Base-by-base conservation (phyloP, 805 yeast species). In the Torulaspora quercuum region DNA sequence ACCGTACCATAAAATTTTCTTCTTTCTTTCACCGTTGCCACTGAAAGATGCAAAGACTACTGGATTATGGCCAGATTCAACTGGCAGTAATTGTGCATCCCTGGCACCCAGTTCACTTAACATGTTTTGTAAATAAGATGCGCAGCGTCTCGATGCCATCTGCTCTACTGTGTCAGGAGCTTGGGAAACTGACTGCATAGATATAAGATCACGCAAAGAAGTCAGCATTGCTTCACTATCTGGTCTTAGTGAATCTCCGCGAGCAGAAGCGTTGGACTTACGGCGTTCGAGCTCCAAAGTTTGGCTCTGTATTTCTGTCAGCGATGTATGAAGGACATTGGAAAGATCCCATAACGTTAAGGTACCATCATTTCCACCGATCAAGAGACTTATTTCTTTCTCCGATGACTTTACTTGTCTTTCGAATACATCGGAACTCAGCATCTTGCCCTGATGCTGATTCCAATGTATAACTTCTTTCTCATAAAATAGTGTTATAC, bases 111-210 rank as follows among this genome's bases (percentile, higher is more conserved):
- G 66, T 24, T 67, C 71, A 33, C 75, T 70, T 37, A 87, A 69
- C 12, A 88, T 62, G 39, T 73, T 71, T 24, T 76, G 70, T 35
- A 92, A 59, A 45, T 72, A 83, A 21, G 80, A 76, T 2, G 97
- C 96, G 64, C 97, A 90, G 27, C 82, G 76, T 41, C 97, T 74
- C 3, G 90, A 81, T 25, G 88, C 94, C 54, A 87, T 69, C 53
- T 73, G 78, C 20, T 69, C 57, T n/a, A 45, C 37, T 6, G 53
- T 50, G 20, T 75, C 75, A 1, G 86, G 86, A 26, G 69, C 70
- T 48, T 81, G 82, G 5, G 95, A 84, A 7, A 92, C 84, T 0
- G 97, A 86, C 46, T 74, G 76, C 60, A 68, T 88, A 1, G 83
- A 63, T 10, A 88, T 80, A 30, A 84, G 65, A 24, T 73, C 73